Base-by-base conservation (phyloP, 2,329 filamentous ascomycete genomes). In the Rhinocladiella similis region DNA sequence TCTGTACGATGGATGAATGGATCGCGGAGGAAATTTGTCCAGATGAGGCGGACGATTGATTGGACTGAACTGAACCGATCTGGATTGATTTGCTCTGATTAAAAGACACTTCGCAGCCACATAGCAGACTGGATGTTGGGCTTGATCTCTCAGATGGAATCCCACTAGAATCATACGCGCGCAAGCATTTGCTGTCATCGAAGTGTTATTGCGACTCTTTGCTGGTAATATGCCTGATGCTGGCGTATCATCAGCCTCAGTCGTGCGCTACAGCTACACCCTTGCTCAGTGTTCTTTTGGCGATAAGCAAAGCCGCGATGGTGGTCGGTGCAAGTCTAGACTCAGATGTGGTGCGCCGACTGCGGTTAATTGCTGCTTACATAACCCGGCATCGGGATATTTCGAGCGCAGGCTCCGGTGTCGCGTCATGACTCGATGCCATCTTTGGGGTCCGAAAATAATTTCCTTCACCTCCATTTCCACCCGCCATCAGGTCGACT, bases 371-470 rank as follows among this genome's bases (percentile, higher is more conserved):
- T 27, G 43, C 36, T 53, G 55, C 49, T 56, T 47, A 59, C 36
- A 39, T 61, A 59, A 55, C 46, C 25, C 19, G 14, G n/a, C 36
- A 50, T 57, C 55, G 55, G 55, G 25, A 22, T n/a, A 39, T 47
- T 18, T 47, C 14, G 18, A 39, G 14, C 33, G 27, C 18, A 48
- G 18, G 19, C n/a, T 52, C 35, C 49, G n/a, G 16, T 19, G 19
- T 48, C 43, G 29, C 18, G 41, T 38, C 50, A 38, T 52, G 22
- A 50, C 29, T 52, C 29, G 6, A 33, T 12, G 6, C 29, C 29
- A 12, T 58, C 14, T 41, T n/a, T 19, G 38, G 38, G 9, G 22
- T 25, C 43, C 19, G 25, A 46, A 46, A 46, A 16, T 36, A 35
- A 41, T 53, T 54, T 50, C 50, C 54, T 33, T 59, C 47, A 29